Evolutionary conservation across 768 basidiomycete genomes (phyloP).

Genomic region (Grammothele lineata): DNA sequence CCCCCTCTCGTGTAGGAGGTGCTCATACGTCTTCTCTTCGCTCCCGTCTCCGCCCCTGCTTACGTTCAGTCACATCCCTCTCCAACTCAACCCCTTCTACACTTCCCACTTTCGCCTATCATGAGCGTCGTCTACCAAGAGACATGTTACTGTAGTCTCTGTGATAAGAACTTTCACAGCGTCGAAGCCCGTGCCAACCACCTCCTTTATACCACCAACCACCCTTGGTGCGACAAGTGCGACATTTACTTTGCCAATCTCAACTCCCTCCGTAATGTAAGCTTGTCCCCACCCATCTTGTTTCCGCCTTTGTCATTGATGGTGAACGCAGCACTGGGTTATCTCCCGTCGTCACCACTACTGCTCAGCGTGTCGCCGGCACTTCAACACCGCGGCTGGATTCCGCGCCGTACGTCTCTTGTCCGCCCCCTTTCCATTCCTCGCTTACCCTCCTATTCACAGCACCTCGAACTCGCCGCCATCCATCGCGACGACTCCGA

Average conservation of each 20-base stretch:
- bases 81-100: too few relatives aligned
- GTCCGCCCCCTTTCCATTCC: too few relatives aligned
- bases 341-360: slow-evolving; percentile 28
- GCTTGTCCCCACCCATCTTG: too few relatives aligned
- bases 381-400: slow-evolving; percentile 27
- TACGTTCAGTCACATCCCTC: too few relatives aligned
- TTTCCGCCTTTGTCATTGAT: too few relatives aligned
- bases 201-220: slow-evolving; percentile 24
- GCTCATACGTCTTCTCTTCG: too few relatives aligned
- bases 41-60: too few relatives aligned
- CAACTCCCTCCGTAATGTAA: slow-evolving; percentile 28
- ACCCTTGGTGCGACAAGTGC: slow-evolving; percentile 29
- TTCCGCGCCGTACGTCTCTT: slow-evolving; percentile 23
- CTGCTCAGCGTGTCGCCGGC: slow-evolving; percentile 27
- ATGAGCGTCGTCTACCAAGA: slow-evolving; percentile 12
- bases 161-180: slow-evolving; percentile 30
- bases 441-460: neutral
- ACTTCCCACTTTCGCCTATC: too few relatives aligned
- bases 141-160: slow-evolving; percentile 30
- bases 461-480: slow-evolving; percentile 28
- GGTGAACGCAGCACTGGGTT: slow-evolving; percentile 24
- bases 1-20: too few relatives aligned
- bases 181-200: slow-evolving; percentile 26
- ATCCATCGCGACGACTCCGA: slow-evolving; percentile 25
- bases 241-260: slow-evolving; percentile 29